Conservation (phyloP, 2,329 filamentous ascomycete genomes). For the Hypoxylon sp. region DNA sequence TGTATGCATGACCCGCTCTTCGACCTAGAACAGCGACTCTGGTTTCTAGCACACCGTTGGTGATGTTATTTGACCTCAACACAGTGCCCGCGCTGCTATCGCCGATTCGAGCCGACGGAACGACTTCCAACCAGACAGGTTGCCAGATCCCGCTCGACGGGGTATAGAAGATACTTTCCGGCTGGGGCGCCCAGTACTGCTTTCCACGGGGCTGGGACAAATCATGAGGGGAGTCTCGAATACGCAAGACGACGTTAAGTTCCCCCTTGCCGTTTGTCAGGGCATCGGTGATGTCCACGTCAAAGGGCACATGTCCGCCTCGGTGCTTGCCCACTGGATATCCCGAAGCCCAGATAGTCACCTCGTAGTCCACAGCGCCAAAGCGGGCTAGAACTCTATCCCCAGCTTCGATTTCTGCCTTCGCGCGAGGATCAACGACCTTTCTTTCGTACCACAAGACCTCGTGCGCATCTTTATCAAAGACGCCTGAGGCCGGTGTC, state of each 20-base stretch:
- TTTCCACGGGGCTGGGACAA: conserved; percentile 77
- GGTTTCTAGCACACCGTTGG: conserved; percentile 65
- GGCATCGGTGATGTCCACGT: conserved; percentile 70
- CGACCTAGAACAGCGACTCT: conserved; percentile 66
- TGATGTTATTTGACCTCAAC: conserved; percentile 68
- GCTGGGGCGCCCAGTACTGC: conserved; percentile 74
- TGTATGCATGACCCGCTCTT: conserved; percentile 62
- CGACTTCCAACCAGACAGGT: conserved; percentile 70
- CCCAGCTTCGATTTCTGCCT: conserved; percentile 58
- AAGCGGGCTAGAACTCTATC: conserved; percentile 68
- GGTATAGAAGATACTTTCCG: conserved; percentile 73
- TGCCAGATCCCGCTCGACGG: conserved; percentile 73
- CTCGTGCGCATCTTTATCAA: conserved; percentile 74
- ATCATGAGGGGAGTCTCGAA: conserved; percentile 75
- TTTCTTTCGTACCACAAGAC: conserved; percentile 76
- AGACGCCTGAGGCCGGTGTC: conserved; percentile 73
- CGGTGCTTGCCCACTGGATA: conserved; percentile 67
- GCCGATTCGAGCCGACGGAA: conserved; percentile 67
- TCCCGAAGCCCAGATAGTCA: conserved; percentile 70
- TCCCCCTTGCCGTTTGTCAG: conserved; percentile 52
- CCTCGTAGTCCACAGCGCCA: conserved; percentile 74
- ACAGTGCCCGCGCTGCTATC: conserved; percentile 72
- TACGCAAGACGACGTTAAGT: conserved; percentile 67
- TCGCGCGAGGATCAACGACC: conserved; percentile 65
- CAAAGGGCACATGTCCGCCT: conserved; percentile 72